Evolutionary conservation across 257 asterid genomes (phyloP), one percentile per base, ranked within the genome.

Genomic region (Nyctanthes arbortristis): DNA sequence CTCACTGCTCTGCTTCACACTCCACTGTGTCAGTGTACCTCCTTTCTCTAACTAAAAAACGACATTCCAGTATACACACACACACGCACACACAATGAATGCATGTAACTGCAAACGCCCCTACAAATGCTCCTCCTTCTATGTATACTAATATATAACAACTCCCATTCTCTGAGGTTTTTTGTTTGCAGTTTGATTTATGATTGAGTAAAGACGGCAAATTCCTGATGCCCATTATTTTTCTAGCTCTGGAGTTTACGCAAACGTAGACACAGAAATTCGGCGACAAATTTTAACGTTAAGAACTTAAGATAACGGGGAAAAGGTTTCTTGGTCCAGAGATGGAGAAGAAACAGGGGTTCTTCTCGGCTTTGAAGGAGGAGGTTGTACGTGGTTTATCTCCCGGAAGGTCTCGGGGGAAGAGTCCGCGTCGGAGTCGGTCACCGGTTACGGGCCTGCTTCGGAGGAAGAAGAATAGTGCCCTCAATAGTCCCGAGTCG

Each of bases 401-500:
- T 6, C 74, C 74, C 2, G 43, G 39, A 29, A 30, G 74, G 54
- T 69, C 74, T 9, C 47, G 74, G n/a, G 14, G 67, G 14, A 59
- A 59, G 32, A 69, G 74, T 39, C 74, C 67, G n/a, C n/a, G n/a
- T n/a, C n/a, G n/a, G n/a, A n/a, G n/a, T n/a, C n/a, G n/a, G n/a
- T n/a, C n/a, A n/a, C n/a, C n/a, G n/a, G n/a, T n/a, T n/a, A n/a
- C n/a, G 35, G 74, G 60, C n/a, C 67, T 59, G 43, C 45, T 58
- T 22, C 36, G 66, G 29, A 57, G 66, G 59, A 69, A 59, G 45
- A 69, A 39, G 60, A 69, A 29, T 22, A 30, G 31, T 16, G 71
- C 56, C 60, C 57, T 66, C 13, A 70, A 61, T 20, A 76, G 72
- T 69, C 73, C 76, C 4, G 84, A 80, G 66, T 29, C 72, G 37